A percentile compares a stretch with the other conserved stretches of the same genome.
phyloP scores from a whole-genome alignment of 2,329 filamentous ascomycete genomes.

The Verticillium klebahnii region DNA sequence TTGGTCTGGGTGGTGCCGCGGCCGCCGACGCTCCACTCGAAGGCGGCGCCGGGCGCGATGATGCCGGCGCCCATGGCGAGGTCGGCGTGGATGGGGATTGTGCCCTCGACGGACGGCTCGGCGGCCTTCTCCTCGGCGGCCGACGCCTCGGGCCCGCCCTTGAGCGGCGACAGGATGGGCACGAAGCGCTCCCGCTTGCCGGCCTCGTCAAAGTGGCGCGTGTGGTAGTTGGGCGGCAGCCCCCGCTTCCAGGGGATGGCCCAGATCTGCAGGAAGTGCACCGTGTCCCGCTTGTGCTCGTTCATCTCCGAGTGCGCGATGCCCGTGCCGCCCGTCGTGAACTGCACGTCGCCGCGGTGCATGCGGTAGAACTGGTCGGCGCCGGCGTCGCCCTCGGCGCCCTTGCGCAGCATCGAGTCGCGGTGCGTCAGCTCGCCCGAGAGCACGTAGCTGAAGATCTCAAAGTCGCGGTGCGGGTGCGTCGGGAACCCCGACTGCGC shows the following conservation, averaged over 20 bases:
- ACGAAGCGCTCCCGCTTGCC: constrained; percentile 68
- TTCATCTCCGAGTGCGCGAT: constrained; percentile 82
- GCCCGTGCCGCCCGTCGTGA: constrained; percentile 80
- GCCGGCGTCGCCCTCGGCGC: constrained; percentile 51
- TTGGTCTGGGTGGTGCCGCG: constrained; percentile 45
- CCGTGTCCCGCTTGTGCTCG: constrained; percentile 63
- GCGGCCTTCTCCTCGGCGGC: constrained; percentile 59
- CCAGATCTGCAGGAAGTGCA: constrained; percentile 90
- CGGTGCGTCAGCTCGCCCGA: constrained; percentile 81
- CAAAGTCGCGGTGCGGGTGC: constrained; percentile 79
- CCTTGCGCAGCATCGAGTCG: constrained; percentile 76
- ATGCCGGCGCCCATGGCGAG: constrained; percentile 78
- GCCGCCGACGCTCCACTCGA: constrained; percentile 69
- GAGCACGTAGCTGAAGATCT: constrained; percentile 89
- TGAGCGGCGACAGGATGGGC: constrained; percentile 70
- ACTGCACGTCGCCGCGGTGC: constrained; percentile 79
- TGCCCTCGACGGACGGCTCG: constrained; percentile 55
- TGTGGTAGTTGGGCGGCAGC: constrained; percentile 72
- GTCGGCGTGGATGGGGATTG: constrained; percentile 81
- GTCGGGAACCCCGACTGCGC: constrained; percentile 74
- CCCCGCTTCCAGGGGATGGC: constrained; percentile 71
- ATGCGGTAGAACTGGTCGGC: constrained; percentile 65
- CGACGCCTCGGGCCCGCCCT: constrained; percentile 59
- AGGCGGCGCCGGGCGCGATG: constrained; percentile 58
- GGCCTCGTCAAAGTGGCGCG: constrained; percentile 65